phyloP scores from a whole-genome alignment of 768 basidiomycete species.

The Dictyophora rubrovolvata region DNA sequence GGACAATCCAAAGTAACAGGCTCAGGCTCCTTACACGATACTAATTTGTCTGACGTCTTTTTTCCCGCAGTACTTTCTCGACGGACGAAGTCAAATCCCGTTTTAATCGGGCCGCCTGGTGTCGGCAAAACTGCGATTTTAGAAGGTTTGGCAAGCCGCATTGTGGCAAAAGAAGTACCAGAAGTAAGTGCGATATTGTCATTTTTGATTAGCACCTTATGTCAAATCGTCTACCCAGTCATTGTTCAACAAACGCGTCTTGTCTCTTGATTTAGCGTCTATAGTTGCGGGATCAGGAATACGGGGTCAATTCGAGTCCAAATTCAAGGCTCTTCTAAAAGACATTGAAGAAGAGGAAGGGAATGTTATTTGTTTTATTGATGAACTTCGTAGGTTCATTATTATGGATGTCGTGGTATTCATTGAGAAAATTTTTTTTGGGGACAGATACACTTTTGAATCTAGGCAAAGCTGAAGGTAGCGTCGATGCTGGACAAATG shows the following conservation, averaged over 20 bases:
- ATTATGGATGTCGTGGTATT: background rate
- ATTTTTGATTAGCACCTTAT: background rate
- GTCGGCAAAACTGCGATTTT: slow-evolving; percentile 91
- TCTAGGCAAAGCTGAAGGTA: slow-evolving; percentile 84
- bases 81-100: slow-evolving; percentile 87
- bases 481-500: slow-evolving; percentile 88
- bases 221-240: slow-evolving; percentile 36
- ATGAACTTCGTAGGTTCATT: slow-evolving; percentile 72
- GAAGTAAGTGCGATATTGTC: slow-evolving; percentile 42
- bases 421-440: background rate
- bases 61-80: slow-evolving; percentile 58
- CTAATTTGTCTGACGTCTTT: background rate
- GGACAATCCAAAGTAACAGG: slow-evolving; percentile 68
- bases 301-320: slow-evolving; percentile 87
- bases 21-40: background rate
- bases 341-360: slow-evolving; percentile 85
- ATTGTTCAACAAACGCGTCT: slow-evolving; percentile 76
- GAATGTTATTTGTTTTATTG: slow-evolving; percentile 86
- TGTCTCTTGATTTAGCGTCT: slow-evolving; percentile 74
- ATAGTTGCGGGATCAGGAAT: slow-evolving; percentile 87
- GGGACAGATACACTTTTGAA: slow-evolving; percentile 47
- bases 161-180: slow-evolving; percentile 83
- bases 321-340: slow-evolving; percentile 80
- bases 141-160: slow-evolving; percentile 80
- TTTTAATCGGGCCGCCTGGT: slow-evolving; percentile 80